These are phyloP conservation scores for Spathaspora passalidarum DNA, from an alignment of 805 yeast genomes.

Conservation along the genomic window DNA sequence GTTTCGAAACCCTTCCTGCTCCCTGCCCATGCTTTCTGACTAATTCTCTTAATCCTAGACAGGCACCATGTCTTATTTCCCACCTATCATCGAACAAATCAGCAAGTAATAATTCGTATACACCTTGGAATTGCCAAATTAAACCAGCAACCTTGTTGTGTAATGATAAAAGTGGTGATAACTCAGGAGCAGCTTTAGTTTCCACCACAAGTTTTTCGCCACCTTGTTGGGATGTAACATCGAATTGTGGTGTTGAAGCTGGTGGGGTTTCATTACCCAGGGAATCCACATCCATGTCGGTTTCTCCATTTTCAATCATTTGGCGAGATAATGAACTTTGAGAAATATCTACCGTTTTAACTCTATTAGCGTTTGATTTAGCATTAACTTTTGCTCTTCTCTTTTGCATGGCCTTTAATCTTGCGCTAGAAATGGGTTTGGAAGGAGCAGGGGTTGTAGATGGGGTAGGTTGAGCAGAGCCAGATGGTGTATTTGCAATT, in stretches of 20 bases:
- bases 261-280: constrained; percentile 19
- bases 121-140: constrained; percentile 94
- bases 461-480: constrained; percentile 7
- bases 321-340: constrained; percentile 66
- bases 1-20: constrained; percentile 77
- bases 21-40: constrained; percentile 77
- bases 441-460: constrained; percentile 16
- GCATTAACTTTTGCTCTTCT: constrained; percentile 78
- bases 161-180: constrained; percentile 65
- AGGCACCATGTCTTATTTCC: constrained; percentile 96
- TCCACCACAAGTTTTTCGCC: constrained; percentile 84
- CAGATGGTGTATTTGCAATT: background rate
- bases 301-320: constrained; percentile 41
- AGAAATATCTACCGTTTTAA: constrained; percentile 60
- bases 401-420: constrained; percentile 92
- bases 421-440: constrained; percentile 52
- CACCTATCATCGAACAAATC: constrained; percentile 83
- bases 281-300: constrained; percentile 11
- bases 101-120: constrained; percentile 73
- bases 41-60: constrained; percentile 86
- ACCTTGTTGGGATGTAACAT: constrained; percentile 75
- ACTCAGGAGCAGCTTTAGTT: constrained; percentile 58
- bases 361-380: constrained; percentile 44
- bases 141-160: constrained; percentile 69
- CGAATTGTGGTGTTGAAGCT: constrained; percentile 37